These are phyloP conservation scores for Zygnema circumcarinatum DNA, from an alignment of 139 green algal species.

Conservation along the genomic window DNA sequence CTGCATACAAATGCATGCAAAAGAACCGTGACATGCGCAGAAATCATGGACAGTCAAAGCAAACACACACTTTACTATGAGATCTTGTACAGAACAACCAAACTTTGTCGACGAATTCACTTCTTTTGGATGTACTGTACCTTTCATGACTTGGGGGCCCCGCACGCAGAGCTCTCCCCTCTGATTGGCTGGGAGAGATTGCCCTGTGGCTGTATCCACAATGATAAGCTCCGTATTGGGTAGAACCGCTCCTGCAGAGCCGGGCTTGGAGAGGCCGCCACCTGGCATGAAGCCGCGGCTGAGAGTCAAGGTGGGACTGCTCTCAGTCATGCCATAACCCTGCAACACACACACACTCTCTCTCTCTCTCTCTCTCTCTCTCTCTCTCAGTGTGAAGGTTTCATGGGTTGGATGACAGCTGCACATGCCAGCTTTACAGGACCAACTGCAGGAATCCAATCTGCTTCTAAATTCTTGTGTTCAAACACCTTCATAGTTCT, in stretches of 20 bases:
- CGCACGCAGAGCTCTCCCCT: slow-evolving; percentile 64
- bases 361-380: background rate
- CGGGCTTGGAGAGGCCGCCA: slow-evolving; percentile 34
- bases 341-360: slow-evolving; percentile 29
- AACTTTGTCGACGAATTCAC: no score
- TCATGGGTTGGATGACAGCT: no score
- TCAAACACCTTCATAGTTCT: background rate
- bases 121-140: no score
- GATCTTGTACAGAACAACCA: no score
- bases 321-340: slow-evolving; percentile 80
- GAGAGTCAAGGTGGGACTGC: background rate
- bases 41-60: no score
- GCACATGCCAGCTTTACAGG: no score
- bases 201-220: slow-evolving; percentile 45
- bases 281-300: slow-evolving; percentile 24
- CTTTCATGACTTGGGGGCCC: slow-evolving; percentile 64
- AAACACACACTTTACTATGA: no score
- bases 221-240: slow-evolving; percentile 57
- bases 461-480: no score
- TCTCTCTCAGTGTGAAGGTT: no score
- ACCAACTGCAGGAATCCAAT: no score
- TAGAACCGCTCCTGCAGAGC: slow-evolving; percentile 24
- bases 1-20: no score
- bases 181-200: slow-evolving; percentile 27
- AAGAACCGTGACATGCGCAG: no score